A percentile compares a stretch with the other conserved stretches of the same genome.
phyloP scores from a whole-genome alignment of 257 asterid species.

The Solanum appendiculatum region DNA sequence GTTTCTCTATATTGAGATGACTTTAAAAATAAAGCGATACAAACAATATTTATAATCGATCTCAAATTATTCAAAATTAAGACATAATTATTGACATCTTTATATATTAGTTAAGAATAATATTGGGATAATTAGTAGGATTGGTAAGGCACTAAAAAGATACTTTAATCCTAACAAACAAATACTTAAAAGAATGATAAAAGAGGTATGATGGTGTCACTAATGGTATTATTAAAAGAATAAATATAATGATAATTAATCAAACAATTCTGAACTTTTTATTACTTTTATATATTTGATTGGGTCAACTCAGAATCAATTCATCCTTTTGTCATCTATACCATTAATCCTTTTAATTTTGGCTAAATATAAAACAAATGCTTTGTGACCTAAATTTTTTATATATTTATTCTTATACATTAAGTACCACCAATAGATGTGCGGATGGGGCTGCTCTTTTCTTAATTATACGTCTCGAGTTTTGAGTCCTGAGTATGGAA shows the following conservation, averaged over 20 bases:
- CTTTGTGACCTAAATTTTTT: neutral
- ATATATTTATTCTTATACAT: neutral
- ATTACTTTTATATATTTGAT: neutral
- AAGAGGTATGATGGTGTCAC: neutral
- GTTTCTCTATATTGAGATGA: too few relatives aligned
- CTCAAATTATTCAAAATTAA: too few relatives aligned
- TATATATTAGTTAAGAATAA: neutral
- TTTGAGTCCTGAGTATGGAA: too few relatives aligned
- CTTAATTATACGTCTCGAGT: too few relatives aligned
- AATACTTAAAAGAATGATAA: neutral
- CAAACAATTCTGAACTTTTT: neutral
- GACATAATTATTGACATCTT: neutral
- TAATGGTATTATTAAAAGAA: neutral
- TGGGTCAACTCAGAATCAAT: constrained; percentile 44
- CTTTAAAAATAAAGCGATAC: too few relatives aligned
- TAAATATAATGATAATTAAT: neutral
- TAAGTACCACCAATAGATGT: too few relatives aligned
- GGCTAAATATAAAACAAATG: neutral
- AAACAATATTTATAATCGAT: too few relatives aligned
- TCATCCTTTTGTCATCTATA: constrained; percentile 8
- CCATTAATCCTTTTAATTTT: neutral
- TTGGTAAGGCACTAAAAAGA: neutral
- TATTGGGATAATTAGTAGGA: neutral
- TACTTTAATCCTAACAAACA: neutral
- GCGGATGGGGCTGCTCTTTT: too few relatives aligned